Evolutionary conservation across 345 rosid species (phyloP), one percentile per base, ranked within the genome.

Genomic region (Linum tenue): DNA sequence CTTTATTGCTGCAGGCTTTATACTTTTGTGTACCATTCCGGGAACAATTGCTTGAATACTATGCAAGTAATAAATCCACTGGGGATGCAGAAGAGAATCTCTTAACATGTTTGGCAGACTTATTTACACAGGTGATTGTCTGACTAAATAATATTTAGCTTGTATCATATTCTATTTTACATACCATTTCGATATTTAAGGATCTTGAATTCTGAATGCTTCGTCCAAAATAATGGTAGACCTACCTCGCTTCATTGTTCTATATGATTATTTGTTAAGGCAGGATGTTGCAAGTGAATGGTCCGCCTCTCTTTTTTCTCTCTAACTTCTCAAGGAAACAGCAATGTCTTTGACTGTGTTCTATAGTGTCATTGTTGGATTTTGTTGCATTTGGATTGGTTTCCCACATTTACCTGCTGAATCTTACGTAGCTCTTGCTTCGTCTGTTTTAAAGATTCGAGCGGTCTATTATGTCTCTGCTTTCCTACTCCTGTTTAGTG

Each of bases 21-120:
- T 94, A 94, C 65, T 94, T 94, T 73, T 94, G 99, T 63, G 97
- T 87, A 65, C 96, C 97, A 35, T 94, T 94, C 80, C 99, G 99
- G 39, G 99, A 94, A 78, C 99, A 94, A 70, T 76, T 94, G 80
- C 89, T 94, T 40, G 99, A 94, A n/a, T 91, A 91, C 75, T 90
- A 86, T 70, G 81, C 88, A 35, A 88, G 73, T 69, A 83, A 82
- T 73, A 94, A 91, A 78, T 85, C 65, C 64, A 67, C 67, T 5
- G 90, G 79, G 14, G 99, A 91, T 69, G 88, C 83, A 15, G 99
- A 91, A 73, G 99, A 94, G 80, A 94, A 94, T 79, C 95, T 94
- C 63, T 79, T 94, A 85, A 91, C 96, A 1, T 94, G 99, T 80
- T 80, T 94, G 41, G 99, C 97, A 1, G 99, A 94, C 83, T 78